phyloP scores from a whole-genome alignment of 345 rosid genomes.

The Populus davidiana region DNA sequence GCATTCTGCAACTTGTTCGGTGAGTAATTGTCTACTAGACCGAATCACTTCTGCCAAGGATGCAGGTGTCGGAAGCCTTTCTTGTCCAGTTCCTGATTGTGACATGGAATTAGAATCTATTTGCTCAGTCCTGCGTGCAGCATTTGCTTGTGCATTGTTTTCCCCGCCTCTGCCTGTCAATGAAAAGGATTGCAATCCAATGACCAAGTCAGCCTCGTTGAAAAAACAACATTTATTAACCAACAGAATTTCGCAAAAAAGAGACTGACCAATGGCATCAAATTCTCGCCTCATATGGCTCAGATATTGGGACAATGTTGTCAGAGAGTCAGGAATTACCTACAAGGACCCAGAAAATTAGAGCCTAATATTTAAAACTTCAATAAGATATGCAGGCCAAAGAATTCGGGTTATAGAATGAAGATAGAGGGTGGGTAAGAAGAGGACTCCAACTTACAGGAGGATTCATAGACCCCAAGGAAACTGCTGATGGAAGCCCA shows the following conservation, averaged over 20 bases:
- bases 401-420: background rate
- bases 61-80: slow-evolving; percentile 69
- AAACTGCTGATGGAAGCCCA: slow-evolving; percentile 52
- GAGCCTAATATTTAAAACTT: slow-evolving; percentile 3
- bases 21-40: slow-evolving; percentile 57
- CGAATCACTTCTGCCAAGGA: slow-evolving; percentile 57
- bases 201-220: slow-evolving; percentile 9
- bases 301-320: slow-evolving; percentile 62
- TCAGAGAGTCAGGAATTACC: slow-evolving; percentile 68
- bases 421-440: background rate
- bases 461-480: slow-evolving; percentile 53
- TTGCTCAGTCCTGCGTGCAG: slow-evolving; percentile 26
- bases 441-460: slow-evolving; percentile 45
- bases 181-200: slow-evolving; percentile 13
- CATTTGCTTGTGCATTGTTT: slow-evolving; percentile 31
- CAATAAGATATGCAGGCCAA: slow-evolving; percentile 2
- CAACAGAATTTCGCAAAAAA: background rate
- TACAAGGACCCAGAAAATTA: slow-evolving; percentile 23
- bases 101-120: slow-evolving; percentile 34
- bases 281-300: slow-evolving; percentile 47
- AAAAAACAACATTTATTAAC: background rate
- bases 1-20: slow-evolving; percentile 56
- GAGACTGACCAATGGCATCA: slow-evolving; percentile 44
- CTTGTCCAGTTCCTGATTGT: slow-evolving; percentile 30
- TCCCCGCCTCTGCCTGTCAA: slow-evolving; percentile 44